A percentile compares a stretch with the other conserved stretches of the same genome.
These are phyloP conservation scores for Parastagonospora nodorum DNA, from an alignment of 2,329 filamentous ascomycete species.

Conservation along the genomic window DNA sequence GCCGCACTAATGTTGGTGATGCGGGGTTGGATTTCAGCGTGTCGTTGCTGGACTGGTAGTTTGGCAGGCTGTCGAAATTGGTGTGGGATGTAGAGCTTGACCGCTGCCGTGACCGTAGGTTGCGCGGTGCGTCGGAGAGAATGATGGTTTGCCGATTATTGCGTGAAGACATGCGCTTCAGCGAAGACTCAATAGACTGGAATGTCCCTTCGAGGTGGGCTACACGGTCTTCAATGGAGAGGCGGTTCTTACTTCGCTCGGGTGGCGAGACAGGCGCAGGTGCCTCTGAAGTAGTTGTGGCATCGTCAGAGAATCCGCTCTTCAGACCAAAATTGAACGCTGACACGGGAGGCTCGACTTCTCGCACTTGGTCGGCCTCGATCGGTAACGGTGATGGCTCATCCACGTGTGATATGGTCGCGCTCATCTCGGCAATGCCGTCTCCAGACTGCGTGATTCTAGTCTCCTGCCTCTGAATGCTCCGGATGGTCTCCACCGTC, in stretches of 20 bases:
- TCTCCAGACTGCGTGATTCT: slow-evolving; percentile 23
- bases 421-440: slow-evolving; percentile 28
- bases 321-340: slow-evolving; percentile 47
- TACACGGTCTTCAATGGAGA: slow-evolving; percentile 43
- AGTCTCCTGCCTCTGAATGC: slow-evolving; percentile 27
- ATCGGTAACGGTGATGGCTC: slow-evolving; percentile 16
- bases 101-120: slow-evolving; percentile 34
- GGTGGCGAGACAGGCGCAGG: slow-evolving; percentile 11
- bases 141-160: slow-evolving; percentile 47
- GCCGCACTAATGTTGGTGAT: slow-evolving; percentile 15
- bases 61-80: slow-evolving; percentile 19
- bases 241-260: slow-evolving; percentile 20
- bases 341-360: slow-evolving; percentile 26
- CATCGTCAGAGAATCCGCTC: slow-evolving; percentile 27
- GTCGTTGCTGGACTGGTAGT: slow-evolving; percentile 21
- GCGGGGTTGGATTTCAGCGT: slow-evolving; percentile 9
- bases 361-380: slow-evolving; percentile 4
- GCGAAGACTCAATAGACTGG: slow-evolving; percentile 34
- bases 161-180: slow-evolving; percentile 40
- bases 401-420: slow-evolving; percentile 26
- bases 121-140: slow-evolving; percentile 44
- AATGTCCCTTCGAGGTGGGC: slow-evolving; percentile 38
- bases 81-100: slow-evolving; percentile 14
- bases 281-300: slow-evolving; percentile 10
- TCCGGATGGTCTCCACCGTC: slow-evolving; percentile 38